Conservation (phyloP, 176 grass and related monocot species). For the Secale cereale region DNA sequence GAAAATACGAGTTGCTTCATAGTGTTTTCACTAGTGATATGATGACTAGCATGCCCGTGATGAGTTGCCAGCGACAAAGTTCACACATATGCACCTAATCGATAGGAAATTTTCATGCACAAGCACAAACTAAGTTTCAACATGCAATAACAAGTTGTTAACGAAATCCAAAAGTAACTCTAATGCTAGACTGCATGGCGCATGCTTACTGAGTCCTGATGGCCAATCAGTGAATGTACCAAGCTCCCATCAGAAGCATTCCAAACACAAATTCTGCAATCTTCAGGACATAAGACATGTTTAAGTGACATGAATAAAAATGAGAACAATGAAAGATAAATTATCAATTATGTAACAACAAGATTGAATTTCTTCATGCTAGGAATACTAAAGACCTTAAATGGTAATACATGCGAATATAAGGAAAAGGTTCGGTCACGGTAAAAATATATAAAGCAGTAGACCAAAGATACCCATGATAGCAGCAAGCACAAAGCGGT, state of each 20-base stretch:
- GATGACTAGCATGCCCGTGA: neutral
- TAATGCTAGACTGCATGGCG: neutral
- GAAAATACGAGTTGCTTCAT: conserved; percentile 7
- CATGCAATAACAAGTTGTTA: conserved; percentile 7
- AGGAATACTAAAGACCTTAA: conserved; percentile 7
- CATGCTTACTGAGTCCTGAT: conserved; percentile 81
- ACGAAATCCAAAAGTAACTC: neutral
- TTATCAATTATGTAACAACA: neutral
- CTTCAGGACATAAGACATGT: conserved; percentile 41
- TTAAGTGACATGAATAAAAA: conserved; percentile 8
- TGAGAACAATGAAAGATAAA: neutral
- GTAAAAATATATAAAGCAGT: conserved; percentile 16
- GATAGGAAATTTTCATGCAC: neutral
- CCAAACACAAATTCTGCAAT: conserved; percentile 99
- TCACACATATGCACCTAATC: conserved; percentile 7
- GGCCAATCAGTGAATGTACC: conserved; percentile 96
- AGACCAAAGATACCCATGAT: conserved; percentile 73
- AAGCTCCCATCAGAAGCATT: conserved; percentile 99
- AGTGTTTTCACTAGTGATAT: neutral
- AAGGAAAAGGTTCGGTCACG: neutral
- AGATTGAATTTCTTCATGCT: neutral
- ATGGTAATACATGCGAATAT: conserved; percentile 8
- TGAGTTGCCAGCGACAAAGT: neutral
- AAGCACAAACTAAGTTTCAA: neutral
- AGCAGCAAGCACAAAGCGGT: conserved; percentile 98